Conservation (phyloP, 116 monocot genomes). For the Dioscorea cayenensis region DNA sequence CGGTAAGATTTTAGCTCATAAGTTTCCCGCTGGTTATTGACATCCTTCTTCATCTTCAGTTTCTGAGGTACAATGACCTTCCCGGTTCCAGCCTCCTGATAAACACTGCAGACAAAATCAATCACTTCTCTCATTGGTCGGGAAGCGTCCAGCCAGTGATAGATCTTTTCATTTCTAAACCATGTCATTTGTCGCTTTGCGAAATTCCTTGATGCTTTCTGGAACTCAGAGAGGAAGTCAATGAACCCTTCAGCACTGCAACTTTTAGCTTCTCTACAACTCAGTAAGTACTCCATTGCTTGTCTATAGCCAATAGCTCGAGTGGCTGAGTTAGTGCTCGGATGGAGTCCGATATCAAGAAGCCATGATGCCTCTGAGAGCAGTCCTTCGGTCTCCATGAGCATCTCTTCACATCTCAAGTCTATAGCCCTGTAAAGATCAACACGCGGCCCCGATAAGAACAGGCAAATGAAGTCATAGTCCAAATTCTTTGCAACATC, state of each 20-base stretch:
- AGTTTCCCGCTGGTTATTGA: slow-evolving; percentile 20
- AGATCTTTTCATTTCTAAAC: slow-evolving; percentile 76
- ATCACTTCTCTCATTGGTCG: slow-evolving; percentile 47
- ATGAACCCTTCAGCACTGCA: slow-evolving; percentile 34
- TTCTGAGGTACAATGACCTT: slow-evolving; percentile 38
- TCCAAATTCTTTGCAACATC: slow-evolving; percentile 35
- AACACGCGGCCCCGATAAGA: slow-evolving; percentile 55
- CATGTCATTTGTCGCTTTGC: slow-evolving; percentile 94
- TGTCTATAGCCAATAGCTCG: slow-evolving; percentile 90
- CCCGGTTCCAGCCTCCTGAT: slow-evolving; percentile 12
- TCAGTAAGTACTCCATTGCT: slow-evolving; percentile 75
- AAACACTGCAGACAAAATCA: slow-evolving; percentile 42
- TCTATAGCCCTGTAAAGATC: slow-evolving; percentile 77
- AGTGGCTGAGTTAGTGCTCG: slow-evolving; percentile 66
- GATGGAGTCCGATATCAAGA: slow-evolving; percentile 64
- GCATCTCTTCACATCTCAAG: slow-evolving; percentile 87
- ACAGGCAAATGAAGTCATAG: slow-evolving; percentile 72
- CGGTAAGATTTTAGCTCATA: slow-evolving; percentile 66
- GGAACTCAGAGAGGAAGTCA: slow-evolving; percentile 55
- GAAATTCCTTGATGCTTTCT: slow-evolving; percentile 85
- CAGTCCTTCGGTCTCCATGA: slow-evolving; percentile 51
- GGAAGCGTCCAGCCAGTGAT: slow-evolving; percentile 79
- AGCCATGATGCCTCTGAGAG: slow-evolving; percentile 89
- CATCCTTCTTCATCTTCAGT: slow-evolving; percentile 53
- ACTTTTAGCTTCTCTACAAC: slow-evolving; percentile 52